Base-by-base conservation (phyloP, 2,329 filamentous ascomycete genomes). In the Pseudogymnoascus sp. region DNA sequence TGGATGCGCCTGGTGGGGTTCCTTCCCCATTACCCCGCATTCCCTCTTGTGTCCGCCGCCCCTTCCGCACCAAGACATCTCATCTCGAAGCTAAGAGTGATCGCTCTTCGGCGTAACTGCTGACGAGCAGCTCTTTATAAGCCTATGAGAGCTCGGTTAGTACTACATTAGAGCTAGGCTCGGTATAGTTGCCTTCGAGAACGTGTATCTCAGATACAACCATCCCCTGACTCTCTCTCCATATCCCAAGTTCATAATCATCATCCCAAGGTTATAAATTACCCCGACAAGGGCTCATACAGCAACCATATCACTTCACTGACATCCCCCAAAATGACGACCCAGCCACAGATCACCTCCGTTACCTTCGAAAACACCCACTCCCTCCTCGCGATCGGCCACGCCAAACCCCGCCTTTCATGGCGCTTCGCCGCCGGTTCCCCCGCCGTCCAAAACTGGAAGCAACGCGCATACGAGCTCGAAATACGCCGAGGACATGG, bases 31-130 rank as follows among this genome's bases (percentile, higher is more conserved):
- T 56, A 56, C 50, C 50, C 50, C 50, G 50, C 50, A 56, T 21
- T 33, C n/a, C 6, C 25, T 18, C 2, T 8, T 33, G 25, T 16
- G 12, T 33, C 31, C 31, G 31, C 11, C 14, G 12, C 25, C n/a
- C 4, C n/a, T 16, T 31, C 25, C 14, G 16, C n/a, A 31, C 28
- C 28, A 56, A 18, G 28, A 33, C 12, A 56, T 33, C 25, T 12
- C n/a, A n/a, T 12, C 50, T 56, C 16, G 10, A 33, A 33, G 5
- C 1, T 4, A 56, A 18, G 7, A 5, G 25, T 12, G 25, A 33
- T 56, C 50, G 50, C 50, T 16, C 44, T 14, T 56, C 50, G 50
- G 50, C 28, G 25, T 56, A 56, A 56, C n/a, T 56, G 28, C 50
- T 18, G n/a, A 33, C 50, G 50, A 56, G n/a, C 50, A 56, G 28